Conservation (phyloP, 2,329 filamentous ascomycete genomes). For the Colletotrichum somersetense region DNA sequence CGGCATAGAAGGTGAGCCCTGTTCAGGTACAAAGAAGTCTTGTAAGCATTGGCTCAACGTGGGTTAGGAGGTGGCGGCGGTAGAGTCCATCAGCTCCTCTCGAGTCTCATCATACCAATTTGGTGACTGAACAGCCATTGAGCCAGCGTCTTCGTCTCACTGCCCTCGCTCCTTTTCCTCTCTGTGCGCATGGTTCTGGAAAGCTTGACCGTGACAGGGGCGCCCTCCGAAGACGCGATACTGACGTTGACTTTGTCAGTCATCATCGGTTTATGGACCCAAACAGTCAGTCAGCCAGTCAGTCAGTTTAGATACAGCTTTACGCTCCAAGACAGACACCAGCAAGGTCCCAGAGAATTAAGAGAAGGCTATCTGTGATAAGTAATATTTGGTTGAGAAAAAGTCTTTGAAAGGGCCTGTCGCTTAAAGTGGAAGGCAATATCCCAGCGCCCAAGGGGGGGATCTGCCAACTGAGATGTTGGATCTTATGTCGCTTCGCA, state of each 20-base stretch:
- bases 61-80: not conserved
- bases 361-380: not conserved
- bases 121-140: conserved; percentile 18
- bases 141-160: not conserved
- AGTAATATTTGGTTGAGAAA: not conserved
- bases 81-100: not conserved
- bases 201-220: not conserved
- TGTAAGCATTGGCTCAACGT: conserved; percentile 1
- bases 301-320: not conserved
- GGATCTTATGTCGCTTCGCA: conserved; percentile 6
- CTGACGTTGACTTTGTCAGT: not conserved
- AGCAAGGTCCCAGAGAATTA: not conserved
- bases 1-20: not conserved
- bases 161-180: not conserved
- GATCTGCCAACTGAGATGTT: conserved; percentile 11
- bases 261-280: not conserved
- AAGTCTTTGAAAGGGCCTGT: not conserved
- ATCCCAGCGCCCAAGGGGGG: conserved; percentile 1
- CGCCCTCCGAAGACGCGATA: not conserved
- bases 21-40: not conserved
- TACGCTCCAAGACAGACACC: conserved; percentile 5
- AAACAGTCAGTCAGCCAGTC: not conserved
- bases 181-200: not conserved
- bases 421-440: conserved; percentile 7
- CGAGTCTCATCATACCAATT: conserved; percentile 1